Base-by-base conservation (phyloP, 495 filamentous ascomycete genomes). In the Annulohypoxylon maeteangense region DNA sequence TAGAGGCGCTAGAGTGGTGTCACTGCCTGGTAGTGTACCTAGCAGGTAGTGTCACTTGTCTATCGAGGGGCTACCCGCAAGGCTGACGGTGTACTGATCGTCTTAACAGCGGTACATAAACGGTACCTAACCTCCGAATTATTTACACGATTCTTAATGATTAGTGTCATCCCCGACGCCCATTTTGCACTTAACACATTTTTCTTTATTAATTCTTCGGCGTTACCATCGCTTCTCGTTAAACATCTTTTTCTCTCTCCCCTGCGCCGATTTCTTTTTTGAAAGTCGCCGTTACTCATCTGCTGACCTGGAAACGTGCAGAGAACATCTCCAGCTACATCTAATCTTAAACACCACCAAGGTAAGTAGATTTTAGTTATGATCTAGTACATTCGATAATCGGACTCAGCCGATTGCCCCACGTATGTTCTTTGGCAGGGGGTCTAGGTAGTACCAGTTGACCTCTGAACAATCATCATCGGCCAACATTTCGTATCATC, bases 341-440 rank as follows among this genome's bases (percentile, higher is more conserved):
- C 4, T 4, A 4, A 18, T 44, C 40, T 18, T 44, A 44, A 44
- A 44, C n/a, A 44, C 20, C 40, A 7, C 7, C 40, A 44, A 44
- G n/a, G 40, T 20, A 44, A 8, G 66, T 68, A 68, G 31, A 34
- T 59, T 51, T 34, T 32, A 0, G 12, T 3, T 5, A 2, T n/a
- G 20, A 29, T 42, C 63, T 45, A 11, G 65, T 68, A 68, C 16
- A 29, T 63, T 38, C 16, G 59, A 42, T 68, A 68, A 63, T 67
- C 66, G 38, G 51, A 51, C 59, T 7, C 12, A 38, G 56, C 40
- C 40, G 29, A 22, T 32, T 62, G 65, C 65, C 65, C 65, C 65
- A 68, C 66, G 66, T 56, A 12, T 14, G n/a, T 10, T 31, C 23
- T n/a, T 27, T 25, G 4, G 45, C 6, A 10, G 27, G 36, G 34